Percentiles rank a stretch among this genome's conserved stretches.
phyloP scores from a whole-genome alignment of 192 early-diverging fungal species.

The Radiomyces spectabilis region DNA sequence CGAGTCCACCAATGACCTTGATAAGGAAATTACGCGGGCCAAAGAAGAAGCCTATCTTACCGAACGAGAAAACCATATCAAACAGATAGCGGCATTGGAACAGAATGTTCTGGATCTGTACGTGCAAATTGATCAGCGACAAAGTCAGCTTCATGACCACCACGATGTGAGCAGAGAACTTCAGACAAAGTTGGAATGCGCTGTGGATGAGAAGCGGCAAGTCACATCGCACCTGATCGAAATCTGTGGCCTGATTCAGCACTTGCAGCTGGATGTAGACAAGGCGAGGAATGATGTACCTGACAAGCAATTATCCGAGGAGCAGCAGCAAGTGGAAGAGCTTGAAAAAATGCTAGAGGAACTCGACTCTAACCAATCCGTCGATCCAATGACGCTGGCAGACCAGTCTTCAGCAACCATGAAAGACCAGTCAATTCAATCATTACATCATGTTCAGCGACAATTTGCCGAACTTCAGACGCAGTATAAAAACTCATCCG shows the following conservation, averaged over 20 bases:
- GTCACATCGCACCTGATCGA: background rate
- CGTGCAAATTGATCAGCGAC: background rate
- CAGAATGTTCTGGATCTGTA: background rate
- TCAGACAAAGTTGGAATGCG: too few species aligned
- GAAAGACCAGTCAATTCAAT: too few species aligned
- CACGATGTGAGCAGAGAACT: too few species aligned
- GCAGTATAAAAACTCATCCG: too few species aligned
- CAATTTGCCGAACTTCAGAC: too few species aligned
- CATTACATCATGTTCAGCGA: too few species aligned
- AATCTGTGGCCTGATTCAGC: background rate
- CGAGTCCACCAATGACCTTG: background rate
- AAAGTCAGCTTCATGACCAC: background rate
- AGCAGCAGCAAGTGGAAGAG: background rate
- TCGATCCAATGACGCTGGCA: too few species aligned
- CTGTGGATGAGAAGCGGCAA: too few species aligned
- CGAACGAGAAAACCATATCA: background rate
- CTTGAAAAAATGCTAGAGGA: too few species aligned
- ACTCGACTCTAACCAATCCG: too few species aligned
- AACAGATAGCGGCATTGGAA: background rate
- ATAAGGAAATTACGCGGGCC: constrained; percentile 9
- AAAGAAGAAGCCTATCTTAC: background rate
- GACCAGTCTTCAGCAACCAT: too few species aligned
- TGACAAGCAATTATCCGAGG: too few species aligned
- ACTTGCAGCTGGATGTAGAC: background rate
- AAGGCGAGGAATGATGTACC: background rate